phyloP scores from a whole-genome alignment of 257 asterid genomes.

The Petrea volubilis region DNA sequence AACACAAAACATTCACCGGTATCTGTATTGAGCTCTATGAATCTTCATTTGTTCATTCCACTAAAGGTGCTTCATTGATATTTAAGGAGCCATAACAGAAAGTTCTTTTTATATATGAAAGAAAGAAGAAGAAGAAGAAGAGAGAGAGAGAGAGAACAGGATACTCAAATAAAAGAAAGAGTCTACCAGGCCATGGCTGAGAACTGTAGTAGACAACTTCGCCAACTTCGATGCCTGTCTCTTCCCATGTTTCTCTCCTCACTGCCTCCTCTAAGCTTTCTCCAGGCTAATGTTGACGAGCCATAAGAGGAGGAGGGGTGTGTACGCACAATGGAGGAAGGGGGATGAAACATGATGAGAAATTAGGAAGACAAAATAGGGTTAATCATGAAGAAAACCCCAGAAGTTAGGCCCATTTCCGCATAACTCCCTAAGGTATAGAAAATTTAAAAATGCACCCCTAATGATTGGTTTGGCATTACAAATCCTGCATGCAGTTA shows the following conservation, averaged over 20 bases:
- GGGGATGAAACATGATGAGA: neutral
- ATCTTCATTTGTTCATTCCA: neutral
- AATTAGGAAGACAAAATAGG: neutral
- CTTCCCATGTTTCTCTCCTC: conserved; percentile 95
- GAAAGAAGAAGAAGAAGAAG: neutral
- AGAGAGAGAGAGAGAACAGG: no score
- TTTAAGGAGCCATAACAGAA: neutral
- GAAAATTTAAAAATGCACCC: no score
- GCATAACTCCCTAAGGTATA: no score
- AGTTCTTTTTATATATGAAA: neutral
- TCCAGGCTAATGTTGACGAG: conserved; percentile 65
- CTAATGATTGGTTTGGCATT: no score
- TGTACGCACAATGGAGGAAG: neutral
- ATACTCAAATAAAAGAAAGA: neutral
- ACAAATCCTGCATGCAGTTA: no score
- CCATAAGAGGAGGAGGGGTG: conserved; percentile 7
- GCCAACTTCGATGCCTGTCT: conserved; percentile 93
- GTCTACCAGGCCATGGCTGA: conserved; percentile 98
- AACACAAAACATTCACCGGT: neutral
- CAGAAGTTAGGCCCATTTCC: no score
- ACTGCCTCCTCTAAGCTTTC: conserved; percentile 98
- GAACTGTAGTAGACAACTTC: conserved; percentile 94
- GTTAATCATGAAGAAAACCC: no score
- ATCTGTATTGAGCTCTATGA: neutral
- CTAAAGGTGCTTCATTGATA: neutral